Base-by-base conservation (phyloP, 495 filamentous ascomycete genomes). In the Bacidia gigantensis region DNA sequence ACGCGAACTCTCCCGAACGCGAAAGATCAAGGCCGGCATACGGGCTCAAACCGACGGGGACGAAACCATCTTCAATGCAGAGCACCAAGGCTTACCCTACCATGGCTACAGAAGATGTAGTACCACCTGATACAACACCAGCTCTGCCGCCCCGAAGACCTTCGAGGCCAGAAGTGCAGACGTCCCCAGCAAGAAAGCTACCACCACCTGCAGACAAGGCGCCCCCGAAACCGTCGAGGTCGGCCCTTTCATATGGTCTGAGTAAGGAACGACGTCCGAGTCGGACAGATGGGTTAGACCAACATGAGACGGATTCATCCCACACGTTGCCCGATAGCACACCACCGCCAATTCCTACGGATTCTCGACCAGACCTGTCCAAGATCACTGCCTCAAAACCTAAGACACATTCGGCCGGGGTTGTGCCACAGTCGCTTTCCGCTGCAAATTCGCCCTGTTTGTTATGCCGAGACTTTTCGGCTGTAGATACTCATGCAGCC, bases 391-490 rank as follows among this genome's bases (percentile, higher is more conserved):
- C 72, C 11, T 75, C 72, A 1, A 82, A 81, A 53, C 75, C 76
- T 2, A 72, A 71, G 21, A 54, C 67, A 11, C 20, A 18, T 3
- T 38, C 24, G 11, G 14, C 47, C 9, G 46, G 64, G 43, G 56
- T 55, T 17, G 54, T 63, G 0, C 12, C 44, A 22, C 43, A 55
- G 10, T 40, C 41, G 20, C 3, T 57, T 17, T 42, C 53, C 3
- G 45, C 62, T 1, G 25, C 63, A 21, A 49, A 59, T 10, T 65
- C 66, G 3, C 66, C 64, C 18, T 98, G 92, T 60, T 72, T 96
- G 41, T 67, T 75, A 35, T 96, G 92, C 64, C 80, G 89, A 50
- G 89, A 97, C 67, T 97, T 89, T 63, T 85, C 85, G 5, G 83
- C 61, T 3, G 82, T 87, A 5, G 92, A 98, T 64, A 60, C 59